A percentile compares a stretch with the other conserved stretches of the same genome.
These are phyloP conservation scores for Clarireedia paspali DNA, from an alignment of 2,329 filamentous ascomycete species.

Conservation along the genomic window DNA sequence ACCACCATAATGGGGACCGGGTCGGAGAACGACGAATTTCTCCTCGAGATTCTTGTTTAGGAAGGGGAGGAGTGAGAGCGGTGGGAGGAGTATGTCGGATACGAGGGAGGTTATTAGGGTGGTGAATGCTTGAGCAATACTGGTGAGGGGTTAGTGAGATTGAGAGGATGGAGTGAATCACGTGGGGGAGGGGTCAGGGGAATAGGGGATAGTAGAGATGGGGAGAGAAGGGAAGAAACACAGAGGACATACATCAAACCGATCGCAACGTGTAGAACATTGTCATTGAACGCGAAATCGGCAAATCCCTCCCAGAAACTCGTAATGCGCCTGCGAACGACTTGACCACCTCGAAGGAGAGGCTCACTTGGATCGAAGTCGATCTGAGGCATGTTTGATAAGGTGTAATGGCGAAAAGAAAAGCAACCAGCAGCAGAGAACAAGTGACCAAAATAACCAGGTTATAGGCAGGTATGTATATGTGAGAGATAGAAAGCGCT, in stretches of 20 bases:
- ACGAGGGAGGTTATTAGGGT: constrained; percentile 66
- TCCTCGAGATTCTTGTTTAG: constrained; percentile 65
- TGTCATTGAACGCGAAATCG: constrained; percentile 67
- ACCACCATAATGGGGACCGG: constrained; percentile 43
- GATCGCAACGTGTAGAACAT: constrained; percentile 68
- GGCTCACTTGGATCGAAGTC: constrained; percentile 21
- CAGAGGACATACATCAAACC: constrained; percentile 53
- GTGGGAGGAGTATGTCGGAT: constrained; percentile 60
- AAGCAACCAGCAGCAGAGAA: no score
- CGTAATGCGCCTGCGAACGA: constrained; percentile 27
- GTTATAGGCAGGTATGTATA: no score
- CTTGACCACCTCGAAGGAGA: constrained; percentile 20
- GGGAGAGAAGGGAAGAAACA: neutral
- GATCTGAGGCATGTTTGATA: constrained; percentile 14
- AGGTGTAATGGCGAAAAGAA: no score
- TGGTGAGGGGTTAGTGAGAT: constrained; percentile 24
- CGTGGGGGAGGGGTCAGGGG: neutral
- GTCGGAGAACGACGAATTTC: constrained; percentile 60
- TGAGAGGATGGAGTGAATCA: neutral
- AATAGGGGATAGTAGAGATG: neutral
- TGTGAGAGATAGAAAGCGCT: no score
- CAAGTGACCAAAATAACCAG: no score
- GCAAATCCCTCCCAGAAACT: constrained; percentile 56
- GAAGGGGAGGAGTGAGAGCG: constrained; percentile 61
- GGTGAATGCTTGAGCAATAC: constrained; percentile 64